Percentiles rank a stretch among this genome's conserved stretches.
Conservation (phyloP, 164 flowering plant genomes). For the Nymphaea colorata region DNA sequence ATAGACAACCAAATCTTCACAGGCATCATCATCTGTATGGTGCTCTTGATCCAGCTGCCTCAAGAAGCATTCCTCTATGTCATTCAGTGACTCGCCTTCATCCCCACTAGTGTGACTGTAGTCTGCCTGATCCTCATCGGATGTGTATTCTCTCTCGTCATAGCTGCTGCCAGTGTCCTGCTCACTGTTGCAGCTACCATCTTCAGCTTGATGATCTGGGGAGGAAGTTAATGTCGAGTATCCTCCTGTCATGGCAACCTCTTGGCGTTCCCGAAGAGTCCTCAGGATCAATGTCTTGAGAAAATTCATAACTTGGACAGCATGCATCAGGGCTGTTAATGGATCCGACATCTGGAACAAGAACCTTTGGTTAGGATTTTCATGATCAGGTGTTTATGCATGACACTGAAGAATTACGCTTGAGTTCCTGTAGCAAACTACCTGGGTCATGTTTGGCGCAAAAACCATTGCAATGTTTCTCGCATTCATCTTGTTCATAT, state of each 20-base stretch:
- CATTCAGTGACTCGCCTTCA: constrained; percentile 30
- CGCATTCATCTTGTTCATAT: constrained; percentile 87
- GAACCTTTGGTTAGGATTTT: background rate
- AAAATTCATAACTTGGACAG: constrained; percentile 98
- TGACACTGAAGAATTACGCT: background rate
- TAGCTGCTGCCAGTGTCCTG: constrained; percentile 59
- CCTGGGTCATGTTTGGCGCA: constrained; percentile 99
- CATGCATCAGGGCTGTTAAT: constrained; percentile 94
- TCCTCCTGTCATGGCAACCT: constrained; percentile 29
- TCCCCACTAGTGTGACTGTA: constrained; percentile 27
- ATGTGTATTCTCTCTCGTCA: constrained; percentile 32
- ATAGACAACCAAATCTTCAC: constrained; percentile 7
- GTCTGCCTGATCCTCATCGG: constrained; percentile 32
- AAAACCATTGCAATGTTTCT: constrained; percentile 92
- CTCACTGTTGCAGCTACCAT: constrained; percentile 31
- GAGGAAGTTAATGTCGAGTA: constrained; percentile 63
- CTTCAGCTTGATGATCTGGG: constrained; percentile 23
- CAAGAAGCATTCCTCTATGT: constrained; percentile 65
- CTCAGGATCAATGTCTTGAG: constrained; percentile 60
- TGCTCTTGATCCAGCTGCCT: constrained; percentile 40
- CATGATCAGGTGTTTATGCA: background rate
- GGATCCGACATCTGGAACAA: constrained; percentile 89
- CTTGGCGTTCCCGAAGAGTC: constrained; percentile 71
- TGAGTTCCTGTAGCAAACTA: constrained; percentile 4
- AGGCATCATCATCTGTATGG: constrained; percentile 1